These are phyloP conservation scores for Exophiala sideris DNA, from an alignment of 2,329 filamentous ascomycete genomes.

Conservation along the genomic window DNA sequence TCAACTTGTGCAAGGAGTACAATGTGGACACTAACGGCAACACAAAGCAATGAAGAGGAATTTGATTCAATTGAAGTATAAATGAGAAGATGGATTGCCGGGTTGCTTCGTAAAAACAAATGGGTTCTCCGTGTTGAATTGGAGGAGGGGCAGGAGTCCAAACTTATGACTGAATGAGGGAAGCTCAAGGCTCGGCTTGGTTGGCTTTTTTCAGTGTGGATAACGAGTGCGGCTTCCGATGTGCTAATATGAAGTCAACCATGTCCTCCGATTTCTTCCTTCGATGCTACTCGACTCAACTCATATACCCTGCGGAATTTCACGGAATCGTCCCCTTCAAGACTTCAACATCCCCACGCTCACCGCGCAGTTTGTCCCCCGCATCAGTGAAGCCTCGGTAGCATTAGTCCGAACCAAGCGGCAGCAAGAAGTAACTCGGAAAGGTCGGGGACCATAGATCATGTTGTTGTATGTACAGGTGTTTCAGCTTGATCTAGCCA, in stretches of 20 bases:
- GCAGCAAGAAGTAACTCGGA: neutral
- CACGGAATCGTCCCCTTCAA: neutral
- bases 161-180: too few species aligned
- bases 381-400: neutral
- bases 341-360: neutral
- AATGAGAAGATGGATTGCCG: too few species aligned
- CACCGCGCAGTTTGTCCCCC: neutral
- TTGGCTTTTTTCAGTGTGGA: neutral
- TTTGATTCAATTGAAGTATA: too few species aligned
- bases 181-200: too few species aligned
- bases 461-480: neutral
- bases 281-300: neutral
- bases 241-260: too few species aligned
- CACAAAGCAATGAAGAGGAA: too few species aligned
- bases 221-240: too few species aligned
- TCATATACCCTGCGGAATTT: neutral
- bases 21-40: too few species aligned
- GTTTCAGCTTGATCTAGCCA: neutral
- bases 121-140: too few species aligned
- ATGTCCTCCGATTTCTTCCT: constrained; percentile 8
- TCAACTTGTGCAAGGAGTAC: too few species aligned
- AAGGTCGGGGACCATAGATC: neutral
- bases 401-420: neutral
- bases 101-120: too few species aligned
- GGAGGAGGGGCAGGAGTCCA: too few species aligned